Evolutionary conservation across 345 rosid species (phyloP).

Genomic region (Geranium rotundifolium): DNA sequence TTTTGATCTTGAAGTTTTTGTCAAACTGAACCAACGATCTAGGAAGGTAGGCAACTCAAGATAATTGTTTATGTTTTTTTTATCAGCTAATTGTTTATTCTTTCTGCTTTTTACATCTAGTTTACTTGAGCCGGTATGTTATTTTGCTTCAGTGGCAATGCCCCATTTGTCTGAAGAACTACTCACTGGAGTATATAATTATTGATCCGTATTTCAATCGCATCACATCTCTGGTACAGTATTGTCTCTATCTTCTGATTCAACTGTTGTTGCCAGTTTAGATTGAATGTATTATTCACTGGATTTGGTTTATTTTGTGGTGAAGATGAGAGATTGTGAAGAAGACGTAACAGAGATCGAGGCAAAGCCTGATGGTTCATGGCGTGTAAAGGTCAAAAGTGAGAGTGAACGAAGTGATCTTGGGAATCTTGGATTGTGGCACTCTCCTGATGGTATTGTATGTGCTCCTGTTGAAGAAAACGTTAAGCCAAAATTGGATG

Average conservation of each 20-base stretch:
- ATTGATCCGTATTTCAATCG: slow-evolving; percentile 91
- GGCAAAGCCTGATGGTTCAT: slow-evolving; percentile 90
- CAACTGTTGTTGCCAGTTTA: background rate
- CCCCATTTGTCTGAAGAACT: slow-evolving; percentile 86
- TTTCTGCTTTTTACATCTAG: background rate
- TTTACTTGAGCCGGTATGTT: slow-evolving; percentile 14
- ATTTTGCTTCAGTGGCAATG: slow-evolving; percentile 84
- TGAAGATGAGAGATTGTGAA: slow-evolving; percentile 73
- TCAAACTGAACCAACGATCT: slow-evolving; percentile 91
- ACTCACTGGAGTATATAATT: slow-evolving; percentile 69
- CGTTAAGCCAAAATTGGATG: slow-evolving; percentile 37
- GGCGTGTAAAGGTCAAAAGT: slow-evolving; percentile 80
- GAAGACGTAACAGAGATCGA: slow-evolving; percentile 83
- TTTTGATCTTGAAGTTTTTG: slow-evolving; percentile 93
- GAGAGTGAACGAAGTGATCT: slow-evolving; percentile 68
- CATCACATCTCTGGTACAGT: slow-evolving; percentile 59
- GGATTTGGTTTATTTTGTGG: slow-evolving; percentile 9
- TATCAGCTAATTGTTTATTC: background rate
- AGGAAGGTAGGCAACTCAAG: slow-evolving; percentile 59
- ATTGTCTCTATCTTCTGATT: slow-evolving; percentile 6
- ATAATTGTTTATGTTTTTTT: background rate
- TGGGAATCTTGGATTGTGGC: slow-evolving; percentile 82
- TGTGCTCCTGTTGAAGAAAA: slow-evolving; percentile 30
- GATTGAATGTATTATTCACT: background rate
- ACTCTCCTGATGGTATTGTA: slow-evolving; percentile 58